Percentiles rank a stretch among this genome's conserved stretches.
phyloP scores from a whole-genome alignment of 768 basidiomycete species.

The Leccinum subtestaceum region DNA sequence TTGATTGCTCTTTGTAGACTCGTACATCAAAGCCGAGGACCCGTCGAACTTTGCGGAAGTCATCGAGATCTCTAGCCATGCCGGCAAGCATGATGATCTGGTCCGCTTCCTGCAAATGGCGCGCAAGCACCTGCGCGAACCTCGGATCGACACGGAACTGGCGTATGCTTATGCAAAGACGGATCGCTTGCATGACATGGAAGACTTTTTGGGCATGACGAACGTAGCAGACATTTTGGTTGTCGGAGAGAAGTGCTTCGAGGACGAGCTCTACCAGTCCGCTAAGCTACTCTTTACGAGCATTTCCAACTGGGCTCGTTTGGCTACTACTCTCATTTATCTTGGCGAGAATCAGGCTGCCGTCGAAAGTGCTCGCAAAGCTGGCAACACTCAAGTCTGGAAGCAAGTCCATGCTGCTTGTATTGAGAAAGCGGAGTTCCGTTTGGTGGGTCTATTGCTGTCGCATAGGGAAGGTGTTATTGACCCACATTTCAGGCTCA shows the following conservation, averaged over 20 bases:
- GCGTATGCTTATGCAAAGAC: constrained; percentile 98
- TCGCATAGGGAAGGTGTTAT: not conserved
- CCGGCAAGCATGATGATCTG: constrained; percentile 90
- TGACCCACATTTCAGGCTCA: constrained; percentile 58
- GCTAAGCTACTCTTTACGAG: constrained; percentile 93
- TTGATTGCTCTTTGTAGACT: constrained; percentile 52
- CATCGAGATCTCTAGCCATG: constrained; percentile 92
- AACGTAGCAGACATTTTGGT: constrained; percentile 96
- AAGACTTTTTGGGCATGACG: constrained; percentile 97
- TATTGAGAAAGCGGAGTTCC: constrained; percentile 96
- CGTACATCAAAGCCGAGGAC: constrained; percentile 97
- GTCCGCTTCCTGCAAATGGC: constrained; percentile 99
- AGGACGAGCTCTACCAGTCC: constrained; percentile 96
- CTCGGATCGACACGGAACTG: constrained; percentile 96
- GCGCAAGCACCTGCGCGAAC: constrained; percentile 93
- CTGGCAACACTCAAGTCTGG: constrained; percentile 99
- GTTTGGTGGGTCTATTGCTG: constrained; percentile 53
- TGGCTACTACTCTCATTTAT: constrained; percentile 98
- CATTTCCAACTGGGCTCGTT: constrained; percentile 98
- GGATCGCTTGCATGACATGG: constrained; percentile 98
- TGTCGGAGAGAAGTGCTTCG: constrained; percentile 99
- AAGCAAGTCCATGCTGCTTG: constrained; percentile 99
- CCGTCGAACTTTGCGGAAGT: constrained; percentile 92
- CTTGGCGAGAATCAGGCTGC: constrained; percentile 97
- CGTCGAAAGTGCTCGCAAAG: constrained; percentile 98